Evolutionary conservation across 1,284 basidiomycete species (phyloP).

Genomic region (Ustilago tritici): DNA sequence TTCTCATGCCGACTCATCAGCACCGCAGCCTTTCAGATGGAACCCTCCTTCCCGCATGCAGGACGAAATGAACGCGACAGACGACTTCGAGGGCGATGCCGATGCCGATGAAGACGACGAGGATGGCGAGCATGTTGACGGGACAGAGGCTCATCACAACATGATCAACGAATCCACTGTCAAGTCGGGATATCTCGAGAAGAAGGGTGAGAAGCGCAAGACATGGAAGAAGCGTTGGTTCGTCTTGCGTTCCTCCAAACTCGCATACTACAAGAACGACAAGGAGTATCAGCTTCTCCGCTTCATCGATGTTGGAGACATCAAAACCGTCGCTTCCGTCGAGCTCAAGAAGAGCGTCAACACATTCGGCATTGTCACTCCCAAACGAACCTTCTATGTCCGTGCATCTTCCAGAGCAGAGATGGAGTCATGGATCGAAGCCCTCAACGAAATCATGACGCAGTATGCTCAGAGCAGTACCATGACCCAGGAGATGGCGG

Average conservation of each 20-base stretch:
- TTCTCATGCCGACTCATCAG: conserved; percentile 1
- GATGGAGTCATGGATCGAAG: conserved; percentile 84
- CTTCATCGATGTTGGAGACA: conserved; percentile 86
- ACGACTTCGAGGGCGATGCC: conserved; percentile 47
- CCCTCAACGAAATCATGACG: conserved; percentile 82
- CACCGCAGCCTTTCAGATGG: conserved; percentile 3
- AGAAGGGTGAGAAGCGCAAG: conserved; percentile 97
- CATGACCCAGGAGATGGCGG: conserved; percentile 58
- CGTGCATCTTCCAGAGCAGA: conserved; percentile 81
- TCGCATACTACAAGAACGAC: conserved; percentile 97
- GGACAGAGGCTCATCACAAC: conserved; percentile 67
- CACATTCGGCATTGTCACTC: conserved; percentile 91
- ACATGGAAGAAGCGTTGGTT: conserved; percentile 99
- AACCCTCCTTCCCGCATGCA: conserved; percentile 8
- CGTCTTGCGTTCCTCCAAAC: conserved; percentile 87
- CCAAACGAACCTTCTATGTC: conserved; percentile 91
- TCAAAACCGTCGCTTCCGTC: conserved; percentile 90
- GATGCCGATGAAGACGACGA: conserved; percentile 77
- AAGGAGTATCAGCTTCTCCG: conserved; percentile 79
- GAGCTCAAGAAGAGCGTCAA: conserved; percentile 89
- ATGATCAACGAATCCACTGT: conserved; percentile 78
- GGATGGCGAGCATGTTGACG: conserved; percentile 77
- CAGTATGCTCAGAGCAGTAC: conserved; percentile 68
- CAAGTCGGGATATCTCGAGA: conserved; percentile 91
- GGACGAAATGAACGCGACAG: conserved; percentile 27